Evolutionary conservation across 2,329 filamentous ascomycete species (phyloP).

Genomic region (Fusarium longipes): DNA sequence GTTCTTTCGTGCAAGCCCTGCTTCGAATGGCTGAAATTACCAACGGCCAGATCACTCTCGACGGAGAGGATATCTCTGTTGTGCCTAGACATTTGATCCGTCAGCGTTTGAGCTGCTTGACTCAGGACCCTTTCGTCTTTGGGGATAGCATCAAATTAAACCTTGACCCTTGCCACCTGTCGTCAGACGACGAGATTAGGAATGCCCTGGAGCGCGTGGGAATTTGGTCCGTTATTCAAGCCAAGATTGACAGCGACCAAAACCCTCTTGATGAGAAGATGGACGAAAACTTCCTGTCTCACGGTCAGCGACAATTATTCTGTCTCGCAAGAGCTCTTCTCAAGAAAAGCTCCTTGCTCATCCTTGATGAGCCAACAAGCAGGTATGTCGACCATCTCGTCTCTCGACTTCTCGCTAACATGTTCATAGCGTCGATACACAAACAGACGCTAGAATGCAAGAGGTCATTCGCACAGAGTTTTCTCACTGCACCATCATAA

Average conservation of each 20-base stretch:
- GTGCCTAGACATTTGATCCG: constrained; percentile 47
- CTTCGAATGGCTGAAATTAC: constrained; percentile 61
- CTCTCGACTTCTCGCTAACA: constrained; percentile 7
- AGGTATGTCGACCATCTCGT: constrained; percentile 35
- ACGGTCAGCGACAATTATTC: constrained; percentile 50
- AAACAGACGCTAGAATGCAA: constrained; percentile 48
- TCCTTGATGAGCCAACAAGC: constrained; percentile 56
- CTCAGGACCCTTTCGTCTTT: constrained; percentile 65
- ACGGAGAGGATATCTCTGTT: constrained; percentile 54
- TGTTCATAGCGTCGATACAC: constrained; percentile 43
- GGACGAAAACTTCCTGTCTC: constrained; percentile 52
- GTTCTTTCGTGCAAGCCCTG: constrained; percentile 57
- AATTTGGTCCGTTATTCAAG: constrained; percentile 57
- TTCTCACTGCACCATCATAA: constrained; percentile 47
- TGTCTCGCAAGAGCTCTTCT: constrained; percentile 50
- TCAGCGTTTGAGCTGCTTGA: constrained; percentile 57
- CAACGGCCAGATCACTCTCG: constrained; percentile 58
- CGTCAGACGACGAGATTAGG: constrained; percentile 57
- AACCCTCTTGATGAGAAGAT: constrained; percentile 50
- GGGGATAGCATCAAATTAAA: constrained; percentile 63
- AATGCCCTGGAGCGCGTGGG: constrained; percentile 60
- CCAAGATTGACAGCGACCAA: constrained; percentile 50
- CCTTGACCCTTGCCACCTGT: constrained; percentile 56
- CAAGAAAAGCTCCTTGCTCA: constrained; percentile 44
- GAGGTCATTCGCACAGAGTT: constrained; percentile 49